These are phyloP conservation scores for Paramecium caudatum DNA, from an alignment of 73 alveolate genomes.

Conservation along the genomic window DNA sequence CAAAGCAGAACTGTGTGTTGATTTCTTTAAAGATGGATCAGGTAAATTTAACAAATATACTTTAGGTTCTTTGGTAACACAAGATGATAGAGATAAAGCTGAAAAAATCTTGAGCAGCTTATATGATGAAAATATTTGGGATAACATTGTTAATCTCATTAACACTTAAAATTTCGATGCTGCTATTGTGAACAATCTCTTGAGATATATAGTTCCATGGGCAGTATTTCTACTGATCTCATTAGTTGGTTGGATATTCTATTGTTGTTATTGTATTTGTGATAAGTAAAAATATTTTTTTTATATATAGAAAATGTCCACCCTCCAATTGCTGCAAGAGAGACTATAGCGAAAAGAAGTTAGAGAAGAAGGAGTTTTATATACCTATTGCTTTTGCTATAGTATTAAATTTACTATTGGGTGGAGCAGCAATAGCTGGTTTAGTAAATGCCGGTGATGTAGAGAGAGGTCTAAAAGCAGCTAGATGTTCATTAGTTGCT, in stretches of 20 bases:
- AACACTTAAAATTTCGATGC: neutral
- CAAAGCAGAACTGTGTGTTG: neutral
- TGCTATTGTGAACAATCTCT: neutral
- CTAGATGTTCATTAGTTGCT: slow-evolving; percentile 7
- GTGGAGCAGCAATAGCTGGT: slow-evolving; percentile 56
- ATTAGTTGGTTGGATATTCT: slow-evolving; percentile 52
- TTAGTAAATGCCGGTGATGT: slow-evolving; percentile 41
- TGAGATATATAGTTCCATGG: slow-evolving; percentile 63
- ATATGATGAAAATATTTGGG: neutral
- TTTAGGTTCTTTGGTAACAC: neutral
- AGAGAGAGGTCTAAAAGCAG: slow-evolving; percentile 16
- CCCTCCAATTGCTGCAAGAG: slow-evolving; percentile 57
- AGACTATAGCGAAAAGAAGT: neutral
- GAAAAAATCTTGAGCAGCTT: neutral
- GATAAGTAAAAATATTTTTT: slow-evolving; percentile 49
- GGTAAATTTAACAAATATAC: neutral
- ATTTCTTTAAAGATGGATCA: too few species aligned
- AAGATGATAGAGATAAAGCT: slow-evolving; percentile 10
- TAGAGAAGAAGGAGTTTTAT: neutral
- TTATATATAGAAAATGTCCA: slow-evolving; percentile 47
- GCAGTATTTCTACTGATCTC: slow-evolving; percentile 35
- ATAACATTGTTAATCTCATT: neutral
- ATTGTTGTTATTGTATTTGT: slow-evolving; percentile 65
- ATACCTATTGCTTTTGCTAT: slow-evolving; percentile 9
- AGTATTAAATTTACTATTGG: slow-evolving; percentile 1